Conservation (phyloP, 495 filamentous ascomycete species). For the Talaromyces trachyspermus region DNA sequence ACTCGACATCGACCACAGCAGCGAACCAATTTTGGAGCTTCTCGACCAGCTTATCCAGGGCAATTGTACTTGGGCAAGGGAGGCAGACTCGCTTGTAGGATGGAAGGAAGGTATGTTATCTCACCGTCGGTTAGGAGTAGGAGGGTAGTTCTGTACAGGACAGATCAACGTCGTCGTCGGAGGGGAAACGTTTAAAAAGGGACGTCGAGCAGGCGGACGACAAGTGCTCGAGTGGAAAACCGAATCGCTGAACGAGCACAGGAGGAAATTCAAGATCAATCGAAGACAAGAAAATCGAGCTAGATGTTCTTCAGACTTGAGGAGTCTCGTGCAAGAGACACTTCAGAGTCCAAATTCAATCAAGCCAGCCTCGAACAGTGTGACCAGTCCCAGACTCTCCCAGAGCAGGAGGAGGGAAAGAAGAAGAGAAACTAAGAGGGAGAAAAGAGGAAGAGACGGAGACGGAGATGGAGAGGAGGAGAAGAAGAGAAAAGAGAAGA, state of each 20-base stretch:
- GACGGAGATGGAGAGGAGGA: conserved; percentile 40
- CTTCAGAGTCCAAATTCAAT: conserved; percentile 27
- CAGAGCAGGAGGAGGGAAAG: conserved; percentile 49
- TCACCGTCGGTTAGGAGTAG: conserved; percentile 5
- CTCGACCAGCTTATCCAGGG: not conserved
- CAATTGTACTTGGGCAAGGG: not conserved
- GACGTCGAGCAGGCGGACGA: conserved; percentile 34
- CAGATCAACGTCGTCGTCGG: conserved; percentile 28
- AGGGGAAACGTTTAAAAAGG: conserved; percentile 27
- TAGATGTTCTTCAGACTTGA: not conserved
- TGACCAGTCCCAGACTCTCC: conserved; percentile 24
- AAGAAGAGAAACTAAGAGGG: conserved; percentile 38
- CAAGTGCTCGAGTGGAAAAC: conserved; percentile 7
- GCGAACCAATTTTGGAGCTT: not conserved
- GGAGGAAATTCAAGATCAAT: not conserved
- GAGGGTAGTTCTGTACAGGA: conserved; percentile 36
- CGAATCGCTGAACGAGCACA: not conserved
- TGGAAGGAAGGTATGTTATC: not conserved
- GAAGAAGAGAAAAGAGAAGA: conserved; percentile 25
- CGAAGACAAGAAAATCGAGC: not conserved
- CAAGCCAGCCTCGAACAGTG: conserved; percentile 15
- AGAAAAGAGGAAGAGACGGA: conserved; percentile 51
- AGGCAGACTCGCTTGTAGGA: not conserved
- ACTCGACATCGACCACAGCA: not conserved
- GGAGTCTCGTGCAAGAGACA: too few species aligned